phyloP scores from a whole-genome alignment of 192 early-diverging fungal species.

The Rhizophagus clarus region DNA sequence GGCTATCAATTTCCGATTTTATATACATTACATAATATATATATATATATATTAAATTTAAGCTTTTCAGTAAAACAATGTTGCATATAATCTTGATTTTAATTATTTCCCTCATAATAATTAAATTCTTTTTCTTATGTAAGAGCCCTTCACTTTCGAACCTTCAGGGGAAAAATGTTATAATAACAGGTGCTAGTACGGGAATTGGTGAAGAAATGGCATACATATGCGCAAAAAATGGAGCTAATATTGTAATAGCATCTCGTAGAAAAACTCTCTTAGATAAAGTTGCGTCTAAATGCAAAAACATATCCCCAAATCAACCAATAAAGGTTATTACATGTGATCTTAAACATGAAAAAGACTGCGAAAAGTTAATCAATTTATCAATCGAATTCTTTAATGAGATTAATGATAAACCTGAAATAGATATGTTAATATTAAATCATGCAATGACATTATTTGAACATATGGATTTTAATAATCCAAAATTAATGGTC shows the following conservation, averaged over 20 bases:
- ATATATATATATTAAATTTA: too few relatives aligned
- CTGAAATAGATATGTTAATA: slow-evolving; percentile 16
- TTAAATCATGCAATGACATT: not conserved
- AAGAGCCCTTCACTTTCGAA: not conserved
- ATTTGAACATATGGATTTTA: not conserved
- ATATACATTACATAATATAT: too few relatives aligned
- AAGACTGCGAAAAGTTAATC: not conserved
- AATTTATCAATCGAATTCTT: not conserved
- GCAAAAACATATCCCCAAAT: not conserved
- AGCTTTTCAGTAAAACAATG: not conserved
- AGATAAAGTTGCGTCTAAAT: slow-evolving; percentile 3
- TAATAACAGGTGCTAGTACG: slow-evolving; percentile 8
- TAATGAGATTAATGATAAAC: not conserved
- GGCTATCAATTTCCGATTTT: too few relatives aligned
- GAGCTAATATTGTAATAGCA: slow-evolving; percentile 5
- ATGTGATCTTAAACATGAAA: slow-evolving; percentile 2
- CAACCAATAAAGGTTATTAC: not conserved
- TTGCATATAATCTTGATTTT: not conserved
- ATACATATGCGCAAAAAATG: slow-evolving; percentile 2
- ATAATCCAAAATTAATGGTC: not conserved
- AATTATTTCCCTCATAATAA: not conserved
- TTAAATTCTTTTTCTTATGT: not conserved
- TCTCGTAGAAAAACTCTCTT: slow-evolving; percentile 3
- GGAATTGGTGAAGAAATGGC: slow-evolving; percentile 15
- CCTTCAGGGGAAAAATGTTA: slow-evolving; percentile 11